Base-by-base conservation (phyloP, 2,329 filamentous ascomycete genomes). In the Paraphaeosphaeria minitans region DNA sequence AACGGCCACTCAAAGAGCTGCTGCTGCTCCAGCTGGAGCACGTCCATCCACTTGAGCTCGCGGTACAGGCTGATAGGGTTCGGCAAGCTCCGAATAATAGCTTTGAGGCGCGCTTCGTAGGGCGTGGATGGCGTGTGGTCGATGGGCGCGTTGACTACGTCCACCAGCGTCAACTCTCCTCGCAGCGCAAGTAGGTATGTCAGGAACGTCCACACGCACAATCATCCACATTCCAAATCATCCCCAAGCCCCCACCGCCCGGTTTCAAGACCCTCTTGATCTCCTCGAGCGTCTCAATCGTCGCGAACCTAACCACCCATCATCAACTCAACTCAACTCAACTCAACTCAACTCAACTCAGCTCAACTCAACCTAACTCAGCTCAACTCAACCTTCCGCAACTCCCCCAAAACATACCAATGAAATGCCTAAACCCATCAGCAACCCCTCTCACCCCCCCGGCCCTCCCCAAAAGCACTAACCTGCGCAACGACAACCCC, bases 21-120 rank as follows among this genome's bases (percentile, higher is more conserved):
- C 27, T 53, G 50, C 21, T 53, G 50, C 14, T 42, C 35, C 14
- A 37, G 24, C 19, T n/a, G 37, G 7, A 53, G 50, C 10, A 29
- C 35, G 10, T 53, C 37, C 21, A 43, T 53, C 50, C 50, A 43
- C 24, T 53, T 53, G 16, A 53, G 50, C 50, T 53, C 50, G 22
- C 50, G 50, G 35, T 53, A 53, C 24, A 42, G 16, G 37, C 43
- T 53, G 37, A 43, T 43, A 13, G 50, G 50, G 16, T 53, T 53
- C 29, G 50, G 50, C 24, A 53, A 19, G 8, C 50, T 53, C 37
- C 50, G 37, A 14, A 53, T 53, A 12, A 53, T 53, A 14, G 22
- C 35, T 21, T 53, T 53, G 3, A 53, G 24, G 4, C 50, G 35
- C 39, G 37, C 37, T 53, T 53, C 50, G 37, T 43, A 53, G 10